These are phyloP conservation scores for Hypoxylon sp. DNA, from an alignment of 2,329 filamentous ascomycete species.

Conservation along the genomic window DNA sequence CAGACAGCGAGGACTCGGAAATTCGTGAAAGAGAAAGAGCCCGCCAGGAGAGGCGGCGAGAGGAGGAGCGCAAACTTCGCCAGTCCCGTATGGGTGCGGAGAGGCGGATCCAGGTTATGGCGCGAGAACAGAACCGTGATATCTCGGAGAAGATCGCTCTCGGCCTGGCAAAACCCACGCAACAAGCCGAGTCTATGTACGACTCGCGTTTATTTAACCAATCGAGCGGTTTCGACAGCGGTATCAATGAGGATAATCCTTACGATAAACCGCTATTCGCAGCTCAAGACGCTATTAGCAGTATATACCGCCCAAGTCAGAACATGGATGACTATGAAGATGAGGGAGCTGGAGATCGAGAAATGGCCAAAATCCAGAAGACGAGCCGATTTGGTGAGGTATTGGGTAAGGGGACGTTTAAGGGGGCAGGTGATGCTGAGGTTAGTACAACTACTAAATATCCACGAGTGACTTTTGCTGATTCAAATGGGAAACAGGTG, in stretches of 20 bases:
- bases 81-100: slow-evolving; percentile 97
- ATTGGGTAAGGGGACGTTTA: slow-evolving; percentile 90
- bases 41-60: slow-evolving; percentile 81
- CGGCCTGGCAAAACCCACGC: slow-evolving; percentile 93
- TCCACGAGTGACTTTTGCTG: slow-evolving; percentile 48
- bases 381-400: slow-evolving; percentile 86
- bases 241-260: slow-evolving; percentile 96
- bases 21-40: slow-evolving; percentile 81
- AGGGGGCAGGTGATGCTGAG: slow-evolving; percentile 86
- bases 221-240: slow-evolving; percentile 87
- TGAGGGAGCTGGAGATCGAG: slow-evolving; percentile 82
- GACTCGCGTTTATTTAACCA: slow-evolving; percentile 97
- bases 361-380: slow-evolving; percentile 91
- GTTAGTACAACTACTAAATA: slow-evolving; percentile 59
- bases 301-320: slow-evolving; percentile 87
- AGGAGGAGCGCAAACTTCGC: slow-evolving; percentile 89
- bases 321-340: slow-evolving; percentile 81
- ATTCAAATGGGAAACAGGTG: slow-evolving; percentile 61
- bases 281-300: slow-evolving; percentile 92
- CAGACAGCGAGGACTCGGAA: slow-evolving; percentile 75
- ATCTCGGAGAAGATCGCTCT: slow-evolving; percentile 97
- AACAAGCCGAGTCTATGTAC: slow-evolving; percentile 94
- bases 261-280: slow-evolving; percentile 98
- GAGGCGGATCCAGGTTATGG: slow-evolving; percentile 90
- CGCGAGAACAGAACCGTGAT: slow-evolving; percentile 94